phyloP scores from a whole-genome alignment of 1,284 basidiomycete species.

The Coniophora puteana region DNA sequence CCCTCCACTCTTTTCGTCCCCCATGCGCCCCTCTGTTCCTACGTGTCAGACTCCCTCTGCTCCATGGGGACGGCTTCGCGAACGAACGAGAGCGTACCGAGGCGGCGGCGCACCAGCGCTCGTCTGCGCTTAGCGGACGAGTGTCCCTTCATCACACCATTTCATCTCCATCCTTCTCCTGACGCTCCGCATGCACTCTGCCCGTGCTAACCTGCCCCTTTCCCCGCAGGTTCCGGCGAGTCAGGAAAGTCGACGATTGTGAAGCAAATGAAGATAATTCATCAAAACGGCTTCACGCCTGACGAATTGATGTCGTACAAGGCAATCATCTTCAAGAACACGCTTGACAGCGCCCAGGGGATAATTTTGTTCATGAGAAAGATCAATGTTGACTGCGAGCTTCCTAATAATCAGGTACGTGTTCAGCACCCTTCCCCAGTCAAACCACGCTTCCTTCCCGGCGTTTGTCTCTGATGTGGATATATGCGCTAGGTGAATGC shows the following conservation, averaged over 20 bases:
- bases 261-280: slow-evolving; percentile 98
- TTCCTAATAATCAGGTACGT: slow-evolving; percentile 67
- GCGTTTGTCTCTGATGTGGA: too few relatives aligned
- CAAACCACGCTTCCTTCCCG: not conserved
- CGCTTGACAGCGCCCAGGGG: slow-evolving; percentile 84
- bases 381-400: slow-evolving; percentile 76
- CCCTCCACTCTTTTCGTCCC: slow-evolving; percentile 7
- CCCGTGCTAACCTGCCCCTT: not conserved
- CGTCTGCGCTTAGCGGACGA: too few relatives aligned
- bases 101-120: not conserved
- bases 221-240: slow-evolving; percentile 42
- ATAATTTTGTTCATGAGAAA: slow-evolving; percentile 83
- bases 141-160: not conserved
- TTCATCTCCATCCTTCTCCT: not conserved
- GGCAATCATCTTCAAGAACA: slow-evolving; percentile 77
- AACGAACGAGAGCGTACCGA: too few relatives aligned
- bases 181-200: not conserved
- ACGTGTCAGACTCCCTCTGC: too few relatives aligned
- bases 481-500: not conserved
- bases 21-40: not conserved
- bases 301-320: slow-evolving; percentile 77
- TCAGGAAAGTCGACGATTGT: slow-evolving; percentile 93
- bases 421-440: not conserved
- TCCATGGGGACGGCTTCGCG: too few relatives aligned
- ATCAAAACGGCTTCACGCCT: slow-evolving; percentile 83